phyloP scores from a whole-genome alignment of 805 yeast species.

The Yarrowia sp. region DNA sequence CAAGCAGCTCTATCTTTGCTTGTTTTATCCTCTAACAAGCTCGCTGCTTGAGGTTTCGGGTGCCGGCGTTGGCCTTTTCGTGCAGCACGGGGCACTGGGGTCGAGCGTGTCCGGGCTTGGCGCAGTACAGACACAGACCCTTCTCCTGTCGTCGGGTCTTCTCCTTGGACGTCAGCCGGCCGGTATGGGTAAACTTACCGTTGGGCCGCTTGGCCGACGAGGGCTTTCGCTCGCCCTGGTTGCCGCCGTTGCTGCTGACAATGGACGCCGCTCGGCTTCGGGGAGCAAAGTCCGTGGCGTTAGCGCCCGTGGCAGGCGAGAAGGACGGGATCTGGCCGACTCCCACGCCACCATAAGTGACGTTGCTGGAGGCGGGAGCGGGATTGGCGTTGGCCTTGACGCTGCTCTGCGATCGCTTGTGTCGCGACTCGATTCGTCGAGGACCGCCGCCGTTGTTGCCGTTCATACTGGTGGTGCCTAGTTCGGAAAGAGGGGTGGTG shows the following conservation, averaged over 20 bases:
- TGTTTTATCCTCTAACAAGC: slow-evolving; percentile 12
- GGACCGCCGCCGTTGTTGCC: slow-evolving; percentile 38
- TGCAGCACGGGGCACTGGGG: slow-evolving; percentile 39
- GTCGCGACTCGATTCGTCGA: slow-evolving; percentile 32
- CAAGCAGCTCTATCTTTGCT: slow-evolving; percentile 27
- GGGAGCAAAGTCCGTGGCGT: slow-evolving; percentile 5
- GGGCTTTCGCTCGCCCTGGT: slow-evolving; percentile 21
- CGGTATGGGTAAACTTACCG: slow-evolving; percentile 37
- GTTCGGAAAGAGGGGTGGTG: slow-evolving; percentile 35
- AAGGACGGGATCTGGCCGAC: slow-evolving; percentile 34
- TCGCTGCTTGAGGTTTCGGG: slow-evolving; percentile 36
- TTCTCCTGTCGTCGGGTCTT: slow-evolving; percentile 33
- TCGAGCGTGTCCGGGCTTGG: slow-evolving; percentile 38
- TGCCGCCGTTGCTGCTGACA: not conserved
- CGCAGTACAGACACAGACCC: slow-evolving; percentile 38
- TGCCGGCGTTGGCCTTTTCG: slow-evolving; percentile 34
- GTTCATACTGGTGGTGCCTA: slow-evolving; percentile 31
- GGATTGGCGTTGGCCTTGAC: slow-evolving; percentile 5
- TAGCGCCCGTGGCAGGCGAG: slow-evolving; percentile 15
- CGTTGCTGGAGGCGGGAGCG: not conserved
- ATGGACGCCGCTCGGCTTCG: slow-evolving; percentile 28
- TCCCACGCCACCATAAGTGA: slow-evolving; percentile 32
- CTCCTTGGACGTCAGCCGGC: slow-evolving; percentile 35
- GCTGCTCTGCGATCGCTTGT: slow-evolving; percentile 23
- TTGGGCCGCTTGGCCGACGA: slow-evolving; percentile 37